Conservation (phyloP, 129 eudicot species). For the Lactuca sativa region DNA sequence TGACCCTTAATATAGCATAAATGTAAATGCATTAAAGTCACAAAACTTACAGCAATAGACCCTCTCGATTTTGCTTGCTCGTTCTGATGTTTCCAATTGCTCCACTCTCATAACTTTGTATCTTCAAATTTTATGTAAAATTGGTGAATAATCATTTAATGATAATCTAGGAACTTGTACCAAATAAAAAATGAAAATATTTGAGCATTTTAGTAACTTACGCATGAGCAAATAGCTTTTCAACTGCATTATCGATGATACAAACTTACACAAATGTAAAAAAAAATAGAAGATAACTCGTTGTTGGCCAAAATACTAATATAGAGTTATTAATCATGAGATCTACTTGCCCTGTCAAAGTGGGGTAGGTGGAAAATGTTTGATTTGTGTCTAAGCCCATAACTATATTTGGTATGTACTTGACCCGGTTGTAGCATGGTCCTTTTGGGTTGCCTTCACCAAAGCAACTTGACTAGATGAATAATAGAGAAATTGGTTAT, state of each 20-base stretch:
- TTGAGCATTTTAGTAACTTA: constrained; percentile 31
- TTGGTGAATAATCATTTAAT: constrained; percentile 11
- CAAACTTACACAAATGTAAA: constrained; percentile 62
- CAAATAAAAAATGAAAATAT: not conserved
- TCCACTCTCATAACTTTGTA: constrained; percentile 95
- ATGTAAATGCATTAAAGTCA: not conserved
- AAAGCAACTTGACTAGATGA: no score
- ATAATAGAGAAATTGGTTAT: no score
- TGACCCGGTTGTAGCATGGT: no score
- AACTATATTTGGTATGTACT: no score
- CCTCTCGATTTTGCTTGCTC: constrained; percentile 98
- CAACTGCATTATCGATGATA: constrained; percentile 78
- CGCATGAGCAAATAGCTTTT: constrained; percentile 86
- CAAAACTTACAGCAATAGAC: constrained; percentile 66
- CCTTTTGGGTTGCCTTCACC: no score
- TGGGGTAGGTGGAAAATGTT: no score
- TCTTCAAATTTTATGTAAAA: constrained; percentile 41
- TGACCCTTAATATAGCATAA: constrained; percentile 2
- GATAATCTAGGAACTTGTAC: constrained; percentile 11
- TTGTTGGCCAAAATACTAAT: no score
- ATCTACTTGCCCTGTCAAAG: no score
- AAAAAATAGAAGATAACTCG: constrained; percentile 11
- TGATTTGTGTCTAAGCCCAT: no score
- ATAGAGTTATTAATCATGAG: no score
- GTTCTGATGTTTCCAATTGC: constrained; percentile 86